These are phyloP conservation scores for Luzula sylvatica DNA, from an alignment of 176 grass and related monocot genomes.

Conservation along the genomic window DNA sequence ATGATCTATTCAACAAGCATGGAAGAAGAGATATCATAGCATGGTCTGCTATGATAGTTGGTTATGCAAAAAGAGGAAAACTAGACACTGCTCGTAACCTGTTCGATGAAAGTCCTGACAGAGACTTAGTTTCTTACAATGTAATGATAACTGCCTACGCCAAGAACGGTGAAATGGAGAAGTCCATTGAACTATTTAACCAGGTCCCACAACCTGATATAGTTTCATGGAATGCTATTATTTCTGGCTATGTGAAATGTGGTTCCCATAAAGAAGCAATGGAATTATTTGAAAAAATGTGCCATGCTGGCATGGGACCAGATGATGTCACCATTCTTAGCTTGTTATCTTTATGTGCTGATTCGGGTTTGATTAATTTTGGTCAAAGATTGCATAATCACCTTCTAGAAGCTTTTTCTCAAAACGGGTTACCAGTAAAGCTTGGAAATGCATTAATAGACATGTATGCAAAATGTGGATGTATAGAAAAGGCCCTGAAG, in stretches of 20 bases:
- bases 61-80: constrained; percentile 55
- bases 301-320: constrained; percentile 35
- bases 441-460: constrained; percentile 62
- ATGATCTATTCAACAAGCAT: constrained; percentile 35
- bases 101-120: constrained; percentile 60
- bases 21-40: constrained; percentile 54
- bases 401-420: constrained; percentile 30
- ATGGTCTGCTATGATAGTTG: constrained; percentile 63
- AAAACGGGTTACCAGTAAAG: constrained; percentile 29
- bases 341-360: constrained; percentile 45
- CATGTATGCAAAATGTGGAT: constrained; percentile 83
- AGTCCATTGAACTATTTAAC: constrained; percentile 57
- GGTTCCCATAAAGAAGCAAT: constrained; percentile 31
- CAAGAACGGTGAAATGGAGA: constrained; percentile 47
- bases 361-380: constrained; percentile 42
- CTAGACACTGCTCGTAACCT: constrained; percentile 43
- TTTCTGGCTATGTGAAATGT: constrained; percentile 61
- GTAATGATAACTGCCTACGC: constrained; percentile 78
- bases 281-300: constrained; percentile 66
- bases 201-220: constrained; percentile 41
- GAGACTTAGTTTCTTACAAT: constrained; percentile 70
- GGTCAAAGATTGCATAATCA: constrained; percentile 44
- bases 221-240: constrained; percentile 74
- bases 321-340: constrained; percentile 69
- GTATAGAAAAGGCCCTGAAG: constrained; percentile 40